A percentile compares a stretch with the other conserved stretches of the same genome.
Conservation (phyloP, 2,329 filamentous ascomycete genomes). For the Talaromyces piceae region DNA sequence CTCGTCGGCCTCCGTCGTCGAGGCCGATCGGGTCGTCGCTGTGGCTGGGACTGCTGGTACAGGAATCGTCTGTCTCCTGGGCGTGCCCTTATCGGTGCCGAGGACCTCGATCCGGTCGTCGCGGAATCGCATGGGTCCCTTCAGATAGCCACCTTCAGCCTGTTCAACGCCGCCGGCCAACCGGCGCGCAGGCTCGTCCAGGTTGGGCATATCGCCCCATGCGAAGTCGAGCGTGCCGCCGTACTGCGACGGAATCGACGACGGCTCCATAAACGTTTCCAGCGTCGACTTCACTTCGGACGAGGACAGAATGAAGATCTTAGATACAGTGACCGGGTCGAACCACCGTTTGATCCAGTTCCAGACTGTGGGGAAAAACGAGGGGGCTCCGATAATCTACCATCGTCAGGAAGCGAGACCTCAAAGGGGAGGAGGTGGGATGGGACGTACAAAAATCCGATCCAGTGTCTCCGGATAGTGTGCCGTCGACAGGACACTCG, state of each 20-base stretch:
- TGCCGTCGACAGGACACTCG: constrained; percentile 77
- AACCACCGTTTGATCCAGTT: constrained; percentile 96
- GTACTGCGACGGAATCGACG: constrained; percentile 82
- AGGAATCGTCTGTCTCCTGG: constrained; percentile 21
- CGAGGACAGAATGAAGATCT: constrained; percentile 81
- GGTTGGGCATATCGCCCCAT: constrained; percentile 65
- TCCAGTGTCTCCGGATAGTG: constrained; percentile 94
- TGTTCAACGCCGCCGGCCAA: constrained; percentile 25
- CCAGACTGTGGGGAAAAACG: constrained; percentile 86
- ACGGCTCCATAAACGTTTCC: constrained; percentile 69
- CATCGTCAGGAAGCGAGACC: not conserved
- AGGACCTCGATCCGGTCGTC: constrained; percentile 26
- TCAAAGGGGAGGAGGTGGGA: not conserved
- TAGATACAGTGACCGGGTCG: constrained; percentile 84
- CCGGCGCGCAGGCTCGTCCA: constrained; percentile 50
- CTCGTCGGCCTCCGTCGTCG: not conserved
- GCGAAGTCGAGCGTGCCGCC: constrained; percentile 78
- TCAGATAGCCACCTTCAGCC: constrained; percentile 21
- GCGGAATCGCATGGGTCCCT: constrained; percentile 30
- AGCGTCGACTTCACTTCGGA: constrained; percentile 70
- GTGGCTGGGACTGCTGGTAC: constrained; percentile 10
- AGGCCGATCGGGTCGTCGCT: not conserved
- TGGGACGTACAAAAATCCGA: constrained; percentile 56
- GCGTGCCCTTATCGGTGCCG: constrained; percentile 28
- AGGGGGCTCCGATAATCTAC: constrained; percentile 77